These are phyloP conservation scores for Penicillium sumatraense DNA, from an alignment of 2,329 filamentous ascomycete species.

Conservation along the genomic window DNA sequence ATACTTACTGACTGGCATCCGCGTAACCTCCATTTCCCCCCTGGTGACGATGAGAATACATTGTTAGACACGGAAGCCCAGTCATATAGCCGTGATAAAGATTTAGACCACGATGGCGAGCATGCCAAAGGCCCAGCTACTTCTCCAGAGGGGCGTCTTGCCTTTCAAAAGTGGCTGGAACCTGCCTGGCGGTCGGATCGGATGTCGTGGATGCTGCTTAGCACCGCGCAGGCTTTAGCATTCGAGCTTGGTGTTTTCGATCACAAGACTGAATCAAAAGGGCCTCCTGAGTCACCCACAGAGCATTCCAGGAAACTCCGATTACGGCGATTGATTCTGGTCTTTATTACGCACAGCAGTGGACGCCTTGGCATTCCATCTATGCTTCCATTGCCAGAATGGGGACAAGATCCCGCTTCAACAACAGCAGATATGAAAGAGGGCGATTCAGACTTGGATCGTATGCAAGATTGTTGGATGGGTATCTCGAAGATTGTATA, in stretches of 20 bases:
- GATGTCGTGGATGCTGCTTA: slow-evolving; percentile 98
- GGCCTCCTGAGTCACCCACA: slow-evolving; percentile 50
- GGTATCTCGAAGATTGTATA: slow-evolving; percentile 93
- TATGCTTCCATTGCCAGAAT: slow-evolving; percentile 72
- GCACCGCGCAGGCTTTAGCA: slow-evolving; percentile 84
- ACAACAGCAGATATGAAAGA: slow-evolving; percentile 33
- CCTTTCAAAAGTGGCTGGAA: slow-evolving; percentile 90
- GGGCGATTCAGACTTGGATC: slow-evolving; percentile 53
- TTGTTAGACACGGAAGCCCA: slow-evolving; percentile 73
- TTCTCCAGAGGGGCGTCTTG: slow-evolving; percentile 78
- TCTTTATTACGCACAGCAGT: slow-evolving; percentile 93
- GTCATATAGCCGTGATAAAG: slow-evolving; percentile 55
- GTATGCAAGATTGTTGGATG: slow-evolving; percentile 82
- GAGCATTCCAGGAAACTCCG: slow-evolving; percentile 81
- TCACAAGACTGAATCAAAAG: slow-evolving; percentile 74
- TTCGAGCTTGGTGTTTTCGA: slow-evolving; percentile 97
- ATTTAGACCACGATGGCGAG: slow-evolving; percentile 45
- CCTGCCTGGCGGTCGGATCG: slow-evolving; percentile 92
- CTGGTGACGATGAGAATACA: slow-evolving; percentile 68
- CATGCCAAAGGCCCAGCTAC: slow-evolving; percentile 55
- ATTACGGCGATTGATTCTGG: slow-evolving; percentile 82
- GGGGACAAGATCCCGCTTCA: slow-evolving; percentile 45
- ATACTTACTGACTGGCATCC: slow-evolving; percentile 98
- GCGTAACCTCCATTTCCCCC: slow-evolving; percentile 88
- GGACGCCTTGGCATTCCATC: slow-evolving; percentile 90